phyloP scores from a whole-genome alignment of 768 basidiomycete species.

The Coprinopsis strossmayeri region DNA sequence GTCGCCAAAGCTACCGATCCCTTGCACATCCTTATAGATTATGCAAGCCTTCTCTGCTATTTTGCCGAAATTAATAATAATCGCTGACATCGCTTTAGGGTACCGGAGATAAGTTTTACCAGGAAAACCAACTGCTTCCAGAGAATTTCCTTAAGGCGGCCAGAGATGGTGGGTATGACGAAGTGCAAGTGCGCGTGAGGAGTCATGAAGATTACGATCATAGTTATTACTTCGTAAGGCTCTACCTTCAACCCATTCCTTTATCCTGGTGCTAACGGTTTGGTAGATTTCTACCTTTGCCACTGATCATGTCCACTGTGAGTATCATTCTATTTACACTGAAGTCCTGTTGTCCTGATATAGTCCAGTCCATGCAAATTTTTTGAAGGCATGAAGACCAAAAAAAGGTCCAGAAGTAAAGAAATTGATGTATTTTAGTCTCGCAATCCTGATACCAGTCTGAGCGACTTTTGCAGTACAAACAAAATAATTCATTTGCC shows the following conservation, averaged over 20 bases:
- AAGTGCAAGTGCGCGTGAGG: constrained; percentile 71
- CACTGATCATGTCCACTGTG: constrained; percentile 84
- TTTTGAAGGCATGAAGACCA: constrained; percentile 52
- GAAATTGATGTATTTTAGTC: neutral
- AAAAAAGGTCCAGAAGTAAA: neutral
- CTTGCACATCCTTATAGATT: constrained; percentile 81
- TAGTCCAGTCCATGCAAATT: constrained; percentile 74
- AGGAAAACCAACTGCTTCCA: constrained; percentile 83
- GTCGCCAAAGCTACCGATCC: constrained; percentile 56
- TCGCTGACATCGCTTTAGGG: constrained; percentile 40
- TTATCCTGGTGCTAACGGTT: neutral
- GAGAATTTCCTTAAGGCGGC: constrained; percentile 83
- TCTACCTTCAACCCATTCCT: neutral
- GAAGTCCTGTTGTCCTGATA: constrained; percentile 5
- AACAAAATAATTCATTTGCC: too few species aligned
- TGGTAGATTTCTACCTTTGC: constrained; percentile 83
- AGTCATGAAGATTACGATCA: constrained; percentile 84
- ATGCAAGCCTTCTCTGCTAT: constrained; percentile 38
- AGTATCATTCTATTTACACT: constrained; percentile 22
- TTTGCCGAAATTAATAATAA: neutral
- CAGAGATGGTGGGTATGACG: constrained; percentile 63
- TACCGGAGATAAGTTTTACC: constrained; percentile 75
- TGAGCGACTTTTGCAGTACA: too few species aligned
- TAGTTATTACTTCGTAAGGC: constrained; percentile 75
- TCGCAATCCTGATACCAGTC: too few species aligned